Conservation (phyloP, 2,329 filamentous ascomycete species). For the Leptographium lundbergii region DNA sequence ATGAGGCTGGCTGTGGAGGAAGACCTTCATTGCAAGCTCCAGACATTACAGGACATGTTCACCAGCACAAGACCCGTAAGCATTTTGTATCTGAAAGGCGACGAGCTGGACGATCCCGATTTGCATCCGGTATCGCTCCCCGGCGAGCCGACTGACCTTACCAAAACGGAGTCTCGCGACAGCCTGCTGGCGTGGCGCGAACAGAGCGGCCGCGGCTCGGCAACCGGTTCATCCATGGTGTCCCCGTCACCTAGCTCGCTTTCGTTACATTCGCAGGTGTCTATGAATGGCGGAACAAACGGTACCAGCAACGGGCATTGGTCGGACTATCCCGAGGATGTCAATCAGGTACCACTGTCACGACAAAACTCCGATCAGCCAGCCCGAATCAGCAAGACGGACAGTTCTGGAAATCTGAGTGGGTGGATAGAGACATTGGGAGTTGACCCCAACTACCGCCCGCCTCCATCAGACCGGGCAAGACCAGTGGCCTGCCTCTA, state of each 20-base stretch:
- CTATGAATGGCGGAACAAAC: conserved; percentile 31
- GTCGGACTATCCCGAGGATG: conserved; percentile 8
- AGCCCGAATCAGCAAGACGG: conserved; percentile 37
- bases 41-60: conserved; percentile 77
- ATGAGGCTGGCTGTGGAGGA: conserved; percentile 49
- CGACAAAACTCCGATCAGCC: conserved; percentile 39
- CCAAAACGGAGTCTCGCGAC: conserved; percentile 37
- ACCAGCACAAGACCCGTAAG: conserved; percentile 70
- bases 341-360: conserved; percentile 25
- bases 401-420: conserved; percentile 52
- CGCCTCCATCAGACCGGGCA: conserved; percentile 54
- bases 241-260: conserved; percentile 55
- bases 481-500: conserved; percentile 86
- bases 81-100: conserved; percentile 63
- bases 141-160: conserved; percentile 52
- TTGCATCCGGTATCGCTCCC: conserved; percentile 61
- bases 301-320: conserved; percentile 2
- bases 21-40: conserved; percentile 66
- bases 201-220: conserved; percentile 42
- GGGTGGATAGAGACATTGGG: conserved; percentile 87
- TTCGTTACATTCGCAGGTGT: conserved; percentile 46
- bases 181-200: conserved; percentile 33
- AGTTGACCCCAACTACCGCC: conserved; percentile 74
- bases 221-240: conserved; percentile 47
- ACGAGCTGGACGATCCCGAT: conserved; percentile 69